phyloP scores from a whole-genome alignment of 371 early-diverging fungal genomes.

The Blakeslea trispora region DNA sequence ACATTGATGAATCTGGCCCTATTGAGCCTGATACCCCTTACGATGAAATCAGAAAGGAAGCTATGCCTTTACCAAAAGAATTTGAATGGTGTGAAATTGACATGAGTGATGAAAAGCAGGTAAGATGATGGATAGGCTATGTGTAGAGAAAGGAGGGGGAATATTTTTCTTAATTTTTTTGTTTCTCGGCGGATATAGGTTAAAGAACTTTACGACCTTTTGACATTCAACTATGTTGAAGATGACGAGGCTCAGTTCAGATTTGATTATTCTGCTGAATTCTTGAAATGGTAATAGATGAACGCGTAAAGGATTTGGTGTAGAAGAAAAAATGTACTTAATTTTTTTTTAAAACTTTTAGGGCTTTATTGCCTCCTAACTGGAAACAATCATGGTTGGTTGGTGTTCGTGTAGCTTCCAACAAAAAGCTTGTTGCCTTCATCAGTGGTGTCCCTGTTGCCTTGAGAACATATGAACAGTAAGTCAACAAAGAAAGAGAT shows the following conservation, averaged over 20 bases:
- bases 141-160: no score
- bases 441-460: slow-evolving; percentile 91
- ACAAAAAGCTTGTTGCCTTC: slow-evolving; percentile 91
- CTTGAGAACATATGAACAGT: slow-evolving; percentile 71
- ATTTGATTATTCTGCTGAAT: slow-evolving; percentile 91
- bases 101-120: slow-evolving; percentile 74
- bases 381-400: slow-evolving; percentile 87
- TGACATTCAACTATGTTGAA: slow-evolving; percentile 94
- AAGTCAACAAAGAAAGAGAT: slow-evolving; percentile 29
- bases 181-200: slow-evolving; percentile 55
- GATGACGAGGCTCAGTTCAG: slow-evolving; percentile 94
- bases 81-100: slow-evolving; percentile 91
- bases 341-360: slow-evolving; percentile 11
- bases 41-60: slow-evolving; percentile 81
- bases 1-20: slow-evolving; percentile 72
- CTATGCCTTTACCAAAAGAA: slow-evolving; percentile 82
- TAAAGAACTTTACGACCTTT: slow-evolving; percentile 84
- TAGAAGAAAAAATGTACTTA: no score
- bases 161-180: no score
- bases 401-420: slow-evolving; percentile 86
- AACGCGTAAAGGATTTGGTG: no score
- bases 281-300: slow-evolving; percentile 79
- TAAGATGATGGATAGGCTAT: slow-evolving; percentile 22
- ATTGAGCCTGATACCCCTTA: slow-evolving; percentile 80
- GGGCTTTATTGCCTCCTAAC: slow-evolving; percentile 94